Conservation (phyloP, 2,329 filamentous ascomycete species). For the Apiospora hydei region DNA sequence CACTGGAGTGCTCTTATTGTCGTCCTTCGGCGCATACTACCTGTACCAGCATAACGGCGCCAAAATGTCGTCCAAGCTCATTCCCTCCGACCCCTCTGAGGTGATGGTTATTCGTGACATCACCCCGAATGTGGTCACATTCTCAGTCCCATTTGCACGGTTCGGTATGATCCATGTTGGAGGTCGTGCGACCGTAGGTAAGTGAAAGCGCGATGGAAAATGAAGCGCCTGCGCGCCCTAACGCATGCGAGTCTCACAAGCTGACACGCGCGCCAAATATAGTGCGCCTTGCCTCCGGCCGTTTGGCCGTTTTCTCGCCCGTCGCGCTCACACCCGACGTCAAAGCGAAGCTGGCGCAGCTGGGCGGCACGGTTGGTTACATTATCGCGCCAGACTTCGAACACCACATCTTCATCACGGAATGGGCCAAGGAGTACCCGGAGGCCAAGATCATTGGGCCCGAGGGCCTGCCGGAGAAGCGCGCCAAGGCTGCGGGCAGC, state of each 20-base stretch:
- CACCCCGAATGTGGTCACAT: constrained; percentile 78
- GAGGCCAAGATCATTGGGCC: constrained; percentile 81
- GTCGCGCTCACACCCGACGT: constrained; percentile 83
- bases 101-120: constrained; percentile 92
- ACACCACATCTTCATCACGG: constrained; percentile 91
- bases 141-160: constrained; percentile 84
- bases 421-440: constrained; percentile 84
- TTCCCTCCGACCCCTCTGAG: constrained; percentile 75
- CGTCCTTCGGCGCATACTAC: constrained; percentile 16
- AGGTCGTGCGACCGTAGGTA: constrained; percentile 85
- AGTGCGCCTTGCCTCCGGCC: constrained; percentile 81
- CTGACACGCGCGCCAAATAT: constrained; percentile 13
- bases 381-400: constrained; percentile 88
- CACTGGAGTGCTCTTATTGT: constrained; percentile 3
- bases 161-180: constrained; percentile 84
- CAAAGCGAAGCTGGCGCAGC: constrained; percentile 65
- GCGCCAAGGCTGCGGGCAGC: constrained; percentile 61
- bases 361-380: constrained; percentile 79
- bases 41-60: constrained; percentile 24
- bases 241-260: constrained; percentile 26
- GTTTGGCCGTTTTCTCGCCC: constrained; percentile 90
- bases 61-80: constrained; percentile 68
- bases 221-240: background rate
- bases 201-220: constrained; percentile 34
- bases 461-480: constrained; percentile 84